These are phyloP conservation scores for Boeremia exigua DNA, from an alignment of 2,329 filamentous ascomycete genomes.

Conservation along the genomic window DNA sequence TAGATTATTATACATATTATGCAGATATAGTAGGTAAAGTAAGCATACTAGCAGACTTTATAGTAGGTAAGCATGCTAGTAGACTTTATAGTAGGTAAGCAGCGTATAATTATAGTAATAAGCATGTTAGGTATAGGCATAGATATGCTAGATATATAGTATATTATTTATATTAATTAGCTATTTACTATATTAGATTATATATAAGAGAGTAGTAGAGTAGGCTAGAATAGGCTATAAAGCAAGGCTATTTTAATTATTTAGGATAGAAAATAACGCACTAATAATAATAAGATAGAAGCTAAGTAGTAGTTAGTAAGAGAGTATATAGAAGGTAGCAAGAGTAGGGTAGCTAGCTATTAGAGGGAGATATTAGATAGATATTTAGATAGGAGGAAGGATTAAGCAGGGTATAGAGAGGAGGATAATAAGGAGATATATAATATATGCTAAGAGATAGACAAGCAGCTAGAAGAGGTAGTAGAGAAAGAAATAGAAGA, in stretches of 20 bases:
- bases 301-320: constrained; percentile 2
- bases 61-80: constrained; percentile 6
- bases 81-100: too few relatives aligned
- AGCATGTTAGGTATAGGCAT: too few relatives aligned
- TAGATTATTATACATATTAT: constrained; percentile 14
- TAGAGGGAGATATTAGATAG: constrained; percentile 13
- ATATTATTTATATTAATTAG: too few relatives aligned
- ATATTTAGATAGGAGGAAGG: constrained; percentile 14
- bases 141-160: too few relatives aligned
- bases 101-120: too few relatives aligned
- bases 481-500: not conserved
- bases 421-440: not conserved
- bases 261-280: not conserved
- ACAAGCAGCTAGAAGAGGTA: too few relatives aligned
- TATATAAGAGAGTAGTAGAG: constrained; percentile 1
- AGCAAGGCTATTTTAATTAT: not conserved
- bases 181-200: too few relatives aligned
- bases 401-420: not conserved
- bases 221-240: not conserved
- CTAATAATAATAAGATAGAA: constrained; percentile 4
- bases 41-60: constrained; percentile 14
- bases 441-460: too few relatives aligned
- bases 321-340: constrained; percentile 3
- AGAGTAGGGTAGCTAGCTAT: not conserved
- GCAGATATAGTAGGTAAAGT: constrained; percentile 9